Base-by-base conservation (phyloP, 768 basidiomycete species). In the Leucosporidium scottii region DNA sequence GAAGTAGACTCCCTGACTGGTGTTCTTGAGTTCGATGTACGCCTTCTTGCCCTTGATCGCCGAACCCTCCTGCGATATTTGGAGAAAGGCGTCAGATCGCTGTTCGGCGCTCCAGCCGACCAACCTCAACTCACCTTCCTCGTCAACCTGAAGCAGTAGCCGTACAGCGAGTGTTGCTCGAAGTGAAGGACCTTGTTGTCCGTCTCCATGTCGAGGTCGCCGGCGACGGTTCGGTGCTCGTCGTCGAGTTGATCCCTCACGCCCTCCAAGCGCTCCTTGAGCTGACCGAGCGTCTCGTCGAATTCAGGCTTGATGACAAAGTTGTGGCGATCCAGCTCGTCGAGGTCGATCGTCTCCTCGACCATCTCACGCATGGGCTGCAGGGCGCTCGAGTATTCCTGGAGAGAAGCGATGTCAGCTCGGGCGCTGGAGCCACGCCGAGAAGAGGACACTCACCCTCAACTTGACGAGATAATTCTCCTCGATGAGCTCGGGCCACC, bases 221-320 rank as follows among this genome's bases (percentile, higher is more conserved):
- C 78, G 9, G 88, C 88, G 0, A 85, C 87, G 2, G 81, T 74
- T 10, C 81, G 78, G 77, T 97, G 93, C 76, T 96, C 92, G 18
- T 81, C 82, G 74, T 99, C 91, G 23, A 99, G 80, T 0, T 84
- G 85, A 75, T 93, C 91, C 36, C 90, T 85, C 0, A 85, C 82
- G 81, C 84, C 81, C 25, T 81, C 78, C n/a, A 99, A 81, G 73
- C 85, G 83, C 18, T 83, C 81, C 5, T 87, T 85, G 34, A 93
- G 80, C 36, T 82, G 82, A 66, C 87, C 84, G 23, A 98, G 82
- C 23, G 82, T 81, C 8, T 84, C 83, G 75, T 98, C 91, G 71
- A 94, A 94, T 62, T 92, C 90, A 0, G 94, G 87, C 75, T 90
- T 91, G 75, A 99, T 93, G 23, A 92, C 87, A 75, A 88, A 92